Percentiles rank a stretch among this genome's conserved stretches.
Conservation (phyloP, 78 protist species). For the Dictyostelium discoideum region dicty_2.7 NC_007090.3:1895501-1896000, state of each 20-base stretch:
- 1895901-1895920: too few relatives aligned
- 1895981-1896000: too few relatives aligned
- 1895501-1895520: slow-evolving; percentile 18
- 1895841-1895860: background rate
- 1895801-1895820: too few relatives aligned
- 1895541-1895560: slow-evolving; percentile 46
- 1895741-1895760: slow-evolving; percentile 13
- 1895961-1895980: too few relatives aligned
- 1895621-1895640: background rate
- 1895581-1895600: slow-evolving; percentile 49
- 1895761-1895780: background rate
- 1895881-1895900: too few relatives aligned
- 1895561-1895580: background rate
- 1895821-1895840: too few relatives aligned
- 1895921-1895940: too few relatives aligned
- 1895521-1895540: slow-evolving; percentile 50
- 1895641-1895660: slow-evolving; percentile 17
- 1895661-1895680: background rate
- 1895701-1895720: slow-evolving; percentile 34
- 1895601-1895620: slow-evolving; percentile 24
- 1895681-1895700: slow-evolving; percentile 55
- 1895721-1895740: slow-evolving; percentile 52
- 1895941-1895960: too few relatives aligned
- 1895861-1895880: too few relatives aligned
- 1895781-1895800: background rate